Percentiles rank a stretch among this genome's conserved stretches.
Conservation (phyloP, 371 early-diverging fungal genomes). For the Amoeboradix gromovi region DNA sequence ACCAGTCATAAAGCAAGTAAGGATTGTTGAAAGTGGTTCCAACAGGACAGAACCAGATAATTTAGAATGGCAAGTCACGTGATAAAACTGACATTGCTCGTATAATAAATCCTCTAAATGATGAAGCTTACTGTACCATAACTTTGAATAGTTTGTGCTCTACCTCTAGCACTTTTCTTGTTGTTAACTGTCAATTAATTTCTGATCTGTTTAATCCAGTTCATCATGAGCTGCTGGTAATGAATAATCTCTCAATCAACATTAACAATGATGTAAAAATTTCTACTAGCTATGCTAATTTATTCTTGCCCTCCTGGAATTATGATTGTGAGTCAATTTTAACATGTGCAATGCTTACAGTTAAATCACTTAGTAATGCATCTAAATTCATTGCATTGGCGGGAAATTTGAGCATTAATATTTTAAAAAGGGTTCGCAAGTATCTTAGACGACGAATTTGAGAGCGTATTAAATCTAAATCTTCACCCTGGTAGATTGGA, state of each 20-base stretch:
- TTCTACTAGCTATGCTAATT: not conserved
- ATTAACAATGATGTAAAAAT: not conserved
- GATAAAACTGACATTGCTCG: not conserved
- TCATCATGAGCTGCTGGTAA: not conserved
- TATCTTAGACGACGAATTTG: not conserved
- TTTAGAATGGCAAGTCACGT: not conserved
- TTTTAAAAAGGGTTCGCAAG: not conserved
- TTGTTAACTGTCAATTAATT: not conserved
- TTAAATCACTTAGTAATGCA: too few species aligned
- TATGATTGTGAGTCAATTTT: not conserved
- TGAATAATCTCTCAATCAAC: not conserved
- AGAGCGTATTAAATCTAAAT: not conserved
- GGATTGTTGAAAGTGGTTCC: too few species aligned
- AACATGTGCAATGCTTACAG: not conserved
- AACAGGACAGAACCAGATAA: not conserved
- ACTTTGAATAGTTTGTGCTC: not conserved
- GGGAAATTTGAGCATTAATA: too few species aligned
- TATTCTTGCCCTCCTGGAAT: not conserved
- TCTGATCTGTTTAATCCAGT: not conserved
- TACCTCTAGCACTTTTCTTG: not conserved
- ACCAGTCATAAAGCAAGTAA: too few species aligned
- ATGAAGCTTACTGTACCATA: not conserved
- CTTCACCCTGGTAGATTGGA: not conserved
- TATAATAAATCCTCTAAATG: not conserved
- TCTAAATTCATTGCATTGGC: too few species aligned